Conservation (phyloP, 2,329 filamentous ascomycete genomes). For the Aspergillus flavus region DNA sequence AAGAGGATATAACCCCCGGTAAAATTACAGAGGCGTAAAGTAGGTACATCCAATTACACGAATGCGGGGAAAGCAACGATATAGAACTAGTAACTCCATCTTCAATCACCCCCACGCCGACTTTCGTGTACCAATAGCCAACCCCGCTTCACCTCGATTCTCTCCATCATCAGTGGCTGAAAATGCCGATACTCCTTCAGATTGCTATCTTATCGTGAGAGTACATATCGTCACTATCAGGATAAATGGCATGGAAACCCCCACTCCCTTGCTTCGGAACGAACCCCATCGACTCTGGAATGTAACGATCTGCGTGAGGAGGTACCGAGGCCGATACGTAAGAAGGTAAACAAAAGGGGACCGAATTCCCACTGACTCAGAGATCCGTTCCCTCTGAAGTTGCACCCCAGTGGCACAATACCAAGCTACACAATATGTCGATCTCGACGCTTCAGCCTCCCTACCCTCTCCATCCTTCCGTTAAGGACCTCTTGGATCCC, state of each 20-base stretch:
- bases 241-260: conserved; percentile 1
- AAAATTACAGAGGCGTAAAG: too few species aligned
- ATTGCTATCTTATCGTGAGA: not conserved
- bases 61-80: not conserved
- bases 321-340: not conserved
- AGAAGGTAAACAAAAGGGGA: not conserved
- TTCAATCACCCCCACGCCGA: not conserved
- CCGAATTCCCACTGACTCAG: not conserved
- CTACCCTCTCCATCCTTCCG: conserved; percentile 54
- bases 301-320: conserved; percentile 6
- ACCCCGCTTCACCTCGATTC: not conserved
- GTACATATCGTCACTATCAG: not conserved
- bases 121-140: not conserved
- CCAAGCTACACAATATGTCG: conserved; percentile 18
- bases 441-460: conserved; percentile 35
- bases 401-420: not conserved
- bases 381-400: not conserved
- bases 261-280: conserved; percentile 9
- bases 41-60: not conserved
- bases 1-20: conserved; percentile 51
- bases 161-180: not conserved
- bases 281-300: not conserved
- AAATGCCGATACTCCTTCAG: not conserved
- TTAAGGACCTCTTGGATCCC: conserved; percentile 50
- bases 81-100: not conserved